Evolutionary conservation across 768 basidiomycete genomes (phyloP), one percentile per base, ranked within the genome.

Genomic region (Boletus bicolor): DNA sequence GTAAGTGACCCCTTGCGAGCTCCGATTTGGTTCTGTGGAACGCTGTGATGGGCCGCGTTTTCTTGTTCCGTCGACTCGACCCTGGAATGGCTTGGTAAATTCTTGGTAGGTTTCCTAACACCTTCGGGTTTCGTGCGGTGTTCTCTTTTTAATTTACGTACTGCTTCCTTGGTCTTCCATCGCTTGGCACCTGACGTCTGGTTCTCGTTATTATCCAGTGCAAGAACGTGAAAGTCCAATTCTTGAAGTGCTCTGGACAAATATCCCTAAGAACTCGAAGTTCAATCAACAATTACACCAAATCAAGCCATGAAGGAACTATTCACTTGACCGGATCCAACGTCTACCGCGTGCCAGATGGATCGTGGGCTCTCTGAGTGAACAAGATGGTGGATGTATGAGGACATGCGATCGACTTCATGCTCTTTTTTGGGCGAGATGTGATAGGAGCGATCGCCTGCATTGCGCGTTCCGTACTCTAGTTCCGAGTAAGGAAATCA

Each of bases 351-450:
- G 57, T 82, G 79, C 56, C 54, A 59, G n/a, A 64, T 57, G 30
- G 63, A 45, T 19, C 66, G 39, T 44, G 69, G 38, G 63, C 54
- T 32, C 59, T 65, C 43, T 74, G 68, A 55, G 26, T 54, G 49
- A 26, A 60, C 49, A 32, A 85, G 64, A 17, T 62, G 63, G 38
- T 68, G 64, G 28, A 86, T 73, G 69, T 82, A 86, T 7, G 76
- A 68, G 17, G 77, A 72, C 86, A 89, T 89, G 46, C 80, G 79
- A 1, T 71, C 60, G 44, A 91, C 86, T 66, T 91, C 89, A 58
- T 91, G 88, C 3, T 74, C 72, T 66, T 91, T 91, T 68, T 91
- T 91, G 6, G 87, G 87, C 5, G 86, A 87, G 81, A 88, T 85
- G 15, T 87, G 85, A 34, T 68, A 67, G 28, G 56, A 37, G 21